A percentile compares a stretch with the other conserved stretches of the same genome.
Conservation (phyloP, 768 basidiomycete genomes). For the Rhizopogon vesiculosus region DNA sequence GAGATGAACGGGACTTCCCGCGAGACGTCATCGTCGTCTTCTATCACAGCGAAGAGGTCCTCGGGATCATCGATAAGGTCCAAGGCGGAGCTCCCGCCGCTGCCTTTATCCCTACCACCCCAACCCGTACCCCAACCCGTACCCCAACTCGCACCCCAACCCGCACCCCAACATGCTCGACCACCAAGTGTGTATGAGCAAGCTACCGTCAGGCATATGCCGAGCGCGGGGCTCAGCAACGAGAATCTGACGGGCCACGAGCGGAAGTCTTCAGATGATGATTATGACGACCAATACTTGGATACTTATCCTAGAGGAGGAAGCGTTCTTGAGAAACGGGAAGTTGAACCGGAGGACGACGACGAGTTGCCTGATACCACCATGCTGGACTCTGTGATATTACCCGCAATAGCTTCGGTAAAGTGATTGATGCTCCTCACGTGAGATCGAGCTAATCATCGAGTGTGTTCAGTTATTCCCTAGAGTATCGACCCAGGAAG, state of each 20-base stretch:
- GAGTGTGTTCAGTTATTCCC: slow-evolving; percentile 29
- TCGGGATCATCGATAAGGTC: slow-evolving; percentile 38
- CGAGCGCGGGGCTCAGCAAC: slow-evolving; percentile 19
- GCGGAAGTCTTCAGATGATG: slow-evolving; percentile 57
- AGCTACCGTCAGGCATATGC: slow-evolving; percentile 65
- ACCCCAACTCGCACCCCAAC: slow-evolving; percentile 10
- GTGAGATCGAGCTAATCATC: neutral
- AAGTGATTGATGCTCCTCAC: slow-evolving; percentile 17
- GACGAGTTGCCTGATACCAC: slow-evolving; percentile 66
- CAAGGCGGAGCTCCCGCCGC: slow-evolving; percentile 60
- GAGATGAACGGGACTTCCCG: slow-evolving; percentile 61
- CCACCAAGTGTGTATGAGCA: slow-evolving; percentile 43
- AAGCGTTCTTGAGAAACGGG: slow-evolving; percentile 25
- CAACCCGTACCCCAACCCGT: too few species aligned
- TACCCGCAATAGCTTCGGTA: slow-evolving; percentile 96
- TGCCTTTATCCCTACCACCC: slow-evolving; percentile 43
- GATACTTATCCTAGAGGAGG: slow-evolving; percentile 43
- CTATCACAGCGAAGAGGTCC: slow-evolving; percentile 23
- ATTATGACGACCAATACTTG: slow-evolving; percentile 55
- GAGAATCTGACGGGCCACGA: slow-evolving; percentile 29
- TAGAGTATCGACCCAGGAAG: slow-evolving; percentile 89
- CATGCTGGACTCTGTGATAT: slow-evolving; percentile 94
- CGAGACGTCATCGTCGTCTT: slow-evolving; percentile 33
- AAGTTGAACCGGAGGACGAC: slow-evolving; percentile 47
- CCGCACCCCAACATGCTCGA: slow-evolving; percentile 25